A percentile compares a stretch with the other conserved stretches of the same genome.
phyloP scores from a whole-genome alignment of 164 flowering plant genomes.

The Stephania yunnanensis region DNA sequence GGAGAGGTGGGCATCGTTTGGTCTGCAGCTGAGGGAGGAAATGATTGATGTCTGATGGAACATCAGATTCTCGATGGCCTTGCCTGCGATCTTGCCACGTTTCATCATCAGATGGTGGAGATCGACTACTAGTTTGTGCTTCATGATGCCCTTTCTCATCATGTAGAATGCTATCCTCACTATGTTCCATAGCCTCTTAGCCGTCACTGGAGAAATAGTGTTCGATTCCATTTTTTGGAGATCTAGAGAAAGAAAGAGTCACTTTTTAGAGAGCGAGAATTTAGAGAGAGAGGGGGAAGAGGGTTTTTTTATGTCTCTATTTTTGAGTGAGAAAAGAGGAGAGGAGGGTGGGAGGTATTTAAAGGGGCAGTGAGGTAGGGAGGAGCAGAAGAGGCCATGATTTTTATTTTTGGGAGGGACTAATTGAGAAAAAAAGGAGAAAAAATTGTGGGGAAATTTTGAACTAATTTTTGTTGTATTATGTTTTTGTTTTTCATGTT shows the following conservation, averaged over 20 bases:
- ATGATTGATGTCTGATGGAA: conserved; percentile 36
- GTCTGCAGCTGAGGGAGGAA: conserved; percentile 35
- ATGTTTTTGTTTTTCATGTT: not conserved
- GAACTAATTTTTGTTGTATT: not conserved
- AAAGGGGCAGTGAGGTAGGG: conserved; percentile 5
- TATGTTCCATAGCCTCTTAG: conserved; percentile 33
- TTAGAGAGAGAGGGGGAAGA: conserved; percentile 15
- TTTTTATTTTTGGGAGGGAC: not conserved
- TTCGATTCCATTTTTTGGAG: not conserved
- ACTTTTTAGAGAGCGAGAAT: conserved; percentile 1
- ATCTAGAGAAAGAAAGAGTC: conserved; percentile 3
- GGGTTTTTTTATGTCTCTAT: not conserved
- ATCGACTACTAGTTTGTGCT: conserved; percentile 32
- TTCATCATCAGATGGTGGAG: conserved; percentile 38
- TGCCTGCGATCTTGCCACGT: conserved; percentile 55
- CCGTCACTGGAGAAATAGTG: conserved; percentile 10
- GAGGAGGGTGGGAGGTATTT: conserved; percentile 9
- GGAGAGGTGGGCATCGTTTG: conserved; percentile 35
- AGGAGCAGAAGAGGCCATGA: not conserved
- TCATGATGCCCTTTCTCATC: conserved; percentile 36
- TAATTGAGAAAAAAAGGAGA: not conserved
- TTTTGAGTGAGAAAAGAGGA: not conserved
- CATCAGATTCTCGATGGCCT: conserved; percentile 48
- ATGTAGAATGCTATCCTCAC: conserved; percentile 30
- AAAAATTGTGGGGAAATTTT: not conserved